A percentile compares a stretch with the other conserved stretches of the same genome.
phyloP scores from a whole-genome alignment of 2,329 filamentous ascomycete genomes.

The Sporothrix schenckii region DNA sequence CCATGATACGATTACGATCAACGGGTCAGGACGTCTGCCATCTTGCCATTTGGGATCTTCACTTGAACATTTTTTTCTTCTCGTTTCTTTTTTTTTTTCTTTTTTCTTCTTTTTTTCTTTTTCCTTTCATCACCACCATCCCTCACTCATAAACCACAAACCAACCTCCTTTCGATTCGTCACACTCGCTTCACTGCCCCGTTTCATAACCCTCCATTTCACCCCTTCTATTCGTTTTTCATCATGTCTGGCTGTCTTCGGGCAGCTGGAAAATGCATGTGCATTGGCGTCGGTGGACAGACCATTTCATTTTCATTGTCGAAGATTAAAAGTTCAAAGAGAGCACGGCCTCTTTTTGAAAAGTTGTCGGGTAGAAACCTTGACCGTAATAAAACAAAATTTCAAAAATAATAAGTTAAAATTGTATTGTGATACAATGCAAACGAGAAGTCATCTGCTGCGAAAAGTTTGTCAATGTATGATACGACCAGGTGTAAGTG shows the following conservation, averaged over 20 bases:
- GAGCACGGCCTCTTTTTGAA: neutral
- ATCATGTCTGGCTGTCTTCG: conserved; percentile 1
- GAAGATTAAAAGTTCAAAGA: neutral
- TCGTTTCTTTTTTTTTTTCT: neutral
- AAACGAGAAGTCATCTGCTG: neutral
- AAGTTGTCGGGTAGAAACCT: neutral
- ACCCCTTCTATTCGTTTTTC: neutral
- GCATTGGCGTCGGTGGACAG: conserved; percentile 29
- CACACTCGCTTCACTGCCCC: conserved; percentile 4
- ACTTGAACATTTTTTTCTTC: conserved; percentile 30
- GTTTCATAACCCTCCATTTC: neutral
- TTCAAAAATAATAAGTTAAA: neutral
- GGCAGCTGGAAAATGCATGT: conserved; percentile 7
- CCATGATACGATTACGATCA: neutral
- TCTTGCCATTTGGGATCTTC: conserved; percentile 3
- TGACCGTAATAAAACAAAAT: conserved; percentile 1
- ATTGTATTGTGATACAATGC: neutral
- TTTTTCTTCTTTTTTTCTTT: neutral
- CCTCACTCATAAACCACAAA: too few relatives aligned
- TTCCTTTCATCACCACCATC: neutral
- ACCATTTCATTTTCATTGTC: neutral
- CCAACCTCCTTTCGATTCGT: neutral
- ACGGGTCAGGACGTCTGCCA: conserved; percentile 17
- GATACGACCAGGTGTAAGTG: too few relatives aligned
- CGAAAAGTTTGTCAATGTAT: neutral